Base-by-base conservation (phyloP, 768 basidiomycete species). In the Podaxis carcinomalis region DNA sequence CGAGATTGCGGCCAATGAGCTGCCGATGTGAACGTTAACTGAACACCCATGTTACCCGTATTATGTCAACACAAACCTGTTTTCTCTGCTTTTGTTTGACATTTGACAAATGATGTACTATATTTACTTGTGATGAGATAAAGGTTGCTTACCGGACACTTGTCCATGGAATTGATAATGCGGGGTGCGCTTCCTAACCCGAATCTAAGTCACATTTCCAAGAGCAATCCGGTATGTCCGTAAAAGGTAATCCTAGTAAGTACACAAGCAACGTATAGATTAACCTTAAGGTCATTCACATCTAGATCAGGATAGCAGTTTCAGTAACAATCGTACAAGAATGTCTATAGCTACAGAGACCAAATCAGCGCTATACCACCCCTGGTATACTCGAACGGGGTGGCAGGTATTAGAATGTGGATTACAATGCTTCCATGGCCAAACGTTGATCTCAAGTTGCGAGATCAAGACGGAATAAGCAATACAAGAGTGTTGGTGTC, bases 401-500 rank as follows among this genome's bases (percentile, higher is more conserved):
- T 42, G 14, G 4, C 40, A 42, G n/a, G n/a, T 10, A 47, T 23
- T 23, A 47, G 21, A 23, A 13, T 47, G 19, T n/a, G 7, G 46
- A 16, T 4, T n/a, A 23, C 23, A 19, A 23, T 11, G 25, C 11
- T 11, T 5, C 21, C 25, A 5, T 2, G 7, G 7, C 9, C 3
- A 19, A 32, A 10, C n/a, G 10, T 32, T 21, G 28, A 19, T 40
- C 19, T 60, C 59, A 60, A 25, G 59, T 60, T 10, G 42, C 42
- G 19, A 60, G 52, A 46, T 85, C 78, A n/a, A 87, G 65, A 56
- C 73, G 74, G 73, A 86, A 83, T 32, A 86, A 72, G 64, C 81
- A 85, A 63, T 86, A 85, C 23, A 84, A 64, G 40, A 84, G 63
- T 1, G 80, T 81, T 0, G 83, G 78, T 9, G 75, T 76, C 63